phyloP scores from a whole-genome alignment of 345 rosid species.

The Pistacia atlantica region DNA sequence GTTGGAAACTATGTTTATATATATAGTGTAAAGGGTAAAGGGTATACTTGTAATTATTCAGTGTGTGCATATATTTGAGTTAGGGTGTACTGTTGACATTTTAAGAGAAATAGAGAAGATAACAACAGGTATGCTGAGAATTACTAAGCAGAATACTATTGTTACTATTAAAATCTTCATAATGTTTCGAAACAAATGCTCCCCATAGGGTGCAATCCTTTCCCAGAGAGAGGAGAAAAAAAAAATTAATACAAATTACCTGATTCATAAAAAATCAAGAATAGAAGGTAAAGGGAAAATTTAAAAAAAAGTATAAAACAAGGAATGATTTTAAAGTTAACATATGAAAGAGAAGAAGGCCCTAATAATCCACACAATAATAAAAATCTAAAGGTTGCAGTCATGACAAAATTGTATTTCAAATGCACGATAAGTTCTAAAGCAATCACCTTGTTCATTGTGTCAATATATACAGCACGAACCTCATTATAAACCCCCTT shows the following conservation, averaged over 20 bases:
- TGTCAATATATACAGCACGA: constrained; percentile 89
- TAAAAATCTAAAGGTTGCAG: not conserved
- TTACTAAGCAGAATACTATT: constrained; percentile 52
- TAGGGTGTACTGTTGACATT: too few relatives aligned
- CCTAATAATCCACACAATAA: not conserved
- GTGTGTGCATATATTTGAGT: too few relatives aligned
- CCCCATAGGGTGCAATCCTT: not conserved
- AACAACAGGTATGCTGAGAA: too few relatives aligned
- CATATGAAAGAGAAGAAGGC: not conserved
- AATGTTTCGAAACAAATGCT: not conserved
- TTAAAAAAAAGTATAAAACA: not conserved
- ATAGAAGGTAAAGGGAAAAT: not conserved
- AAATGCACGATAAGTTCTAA: constrained; percentile 8
- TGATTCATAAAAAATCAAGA: not conserved
- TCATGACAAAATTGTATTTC: not conserved
- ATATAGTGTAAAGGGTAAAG: too few relatives aligned
- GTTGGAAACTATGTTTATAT: too few relatives aligned
- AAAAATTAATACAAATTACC: not conserved
- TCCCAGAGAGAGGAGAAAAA: not conserved
- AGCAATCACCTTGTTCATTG: constrained; percentile 92
- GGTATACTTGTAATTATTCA: too few relatives aligned
- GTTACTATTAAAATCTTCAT: not conserved
- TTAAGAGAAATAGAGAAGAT: too few relatives aligned
- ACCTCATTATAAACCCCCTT: constrained; percentile 86
- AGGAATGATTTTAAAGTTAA: not conserved